phyloP scores from a whole-genome alignment of 345 rosid species.

The Bretschneidera sinensis region DNA sequence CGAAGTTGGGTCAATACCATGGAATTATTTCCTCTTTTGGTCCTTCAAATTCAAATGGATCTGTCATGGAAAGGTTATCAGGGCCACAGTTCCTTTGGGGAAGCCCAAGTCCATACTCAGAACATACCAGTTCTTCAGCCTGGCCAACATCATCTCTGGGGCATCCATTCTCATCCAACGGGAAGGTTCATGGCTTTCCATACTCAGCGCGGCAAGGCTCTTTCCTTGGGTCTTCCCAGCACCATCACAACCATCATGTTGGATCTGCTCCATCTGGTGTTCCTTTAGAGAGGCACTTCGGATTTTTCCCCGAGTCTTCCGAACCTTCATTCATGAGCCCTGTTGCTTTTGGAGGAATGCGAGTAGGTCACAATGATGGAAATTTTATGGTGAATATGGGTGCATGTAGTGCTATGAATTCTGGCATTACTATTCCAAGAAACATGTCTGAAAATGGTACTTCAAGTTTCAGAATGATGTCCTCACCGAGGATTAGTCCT shows the following conservation, averaged over 20 bases:
- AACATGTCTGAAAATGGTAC: conserved; percentile 47
- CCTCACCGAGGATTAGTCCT: conserved; percentile 65
- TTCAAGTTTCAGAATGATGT: conserved; percentile 65
- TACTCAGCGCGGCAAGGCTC: conserved; percentile 39
- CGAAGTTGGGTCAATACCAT: conserved; percentile 33
- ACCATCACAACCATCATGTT: conserved; percentile 58
- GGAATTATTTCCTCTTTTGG: conserved; percentile 40
- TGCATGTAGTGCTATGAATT: conserved; percentile 35
- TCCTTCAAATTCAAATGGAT: conserved; percentile 26
- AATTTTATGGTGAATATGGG: conserved; percentile 45
- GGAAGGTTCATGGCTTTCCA: conserved; percentile 43
- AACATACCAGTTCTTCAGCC: conserved; percentile 47
- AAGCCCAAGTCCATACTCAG: conserved; percentile 42
- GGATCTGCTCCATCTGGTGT: conserved; percentile 92
- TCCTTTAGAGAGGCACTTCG: conserved; percentile 75
- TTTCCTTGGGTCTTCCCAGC: conserved; percentile 39
- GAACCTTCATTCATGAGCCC: conserved; percentile 60
- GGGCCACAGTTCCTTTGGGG: conserved; percentile 32
- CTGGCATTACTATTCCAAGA: conserved; percentile 47
- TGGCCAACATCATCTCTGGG: conserved; percentile 63
- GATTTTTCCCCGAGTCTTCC: conserved; percentile 71
- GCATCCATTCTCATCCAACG: conserved; percentile 51
- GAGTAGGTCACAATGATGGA: conserved; percentile 39
- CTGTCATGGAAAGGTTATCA: conserved; percentile 17
- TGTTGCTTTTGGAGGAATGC: conserved; percentile 46